phyloP scores from a whole-genome alignment of 495 filamentous ascomycete species.

The Ramalina peruviana region DNA sequence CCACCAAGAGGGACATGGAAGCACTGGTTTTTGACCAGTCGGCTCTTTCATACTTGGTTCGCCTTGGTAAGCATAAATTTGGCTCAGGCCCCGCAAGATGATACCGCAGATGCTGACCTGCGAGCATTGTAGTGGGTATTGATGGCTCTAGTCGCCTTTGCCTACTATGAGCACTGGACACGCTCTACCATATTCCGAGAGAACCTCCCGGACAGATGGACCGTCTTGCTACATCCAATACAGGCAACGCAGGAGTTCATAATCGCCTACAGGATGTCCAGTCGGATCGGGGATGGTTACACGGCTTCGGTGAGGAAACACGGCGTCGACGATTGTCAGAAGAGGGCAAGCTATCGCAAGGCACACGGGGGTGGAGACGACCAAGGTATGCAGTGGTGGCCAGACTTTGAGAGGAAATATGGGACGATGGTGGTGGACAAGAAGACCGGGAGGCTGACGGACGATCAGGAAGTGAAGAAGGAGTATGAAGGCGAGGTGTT shows the following conservation, averaged over 20 bases:
- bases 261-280: slow-evolving; percentile 57
- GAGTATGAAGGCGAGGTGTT: slow-evolving; percentile 11
- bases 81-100: background rate
- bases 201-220: slow-evolving; percentile 32
- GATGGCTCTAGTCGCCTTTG: slow-evolving; percentile 47
- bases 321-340: slow-evolving; percentile 63
- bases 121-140: slow-evolving; percentile 44
- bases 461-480: slow-evolving; percentile 5
- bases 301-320: slow-evolving; percentile 51
- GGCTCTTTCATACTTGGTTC: slow-evolving; percentile 62
- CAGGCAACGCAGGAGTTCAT: slow-evolving; percentile 38
- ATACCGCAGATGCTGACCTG: background rate
- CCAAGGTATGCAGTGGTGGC: slow-evolving; percentile 32
- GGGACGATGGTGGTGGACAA: slow-evolving; percentile 20
- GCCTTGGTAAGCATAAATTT: slow-evolving; percentile 44
- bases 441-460: slow-evolving; percentile 20
- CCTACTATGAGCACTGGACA: slow-evolving; percentile 57
- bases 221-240: slow-evolving; percentile 40
- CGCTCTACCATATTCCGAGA: slow-evolving; percentile 50
- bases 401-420: slow-evolving; percentile 8
- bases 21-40: slow-evolving; percentile 60
- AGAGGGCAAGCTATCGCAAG: slow-evolving; percentile 63
- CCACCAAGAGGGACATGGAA: slow-evolving; percentile 60
- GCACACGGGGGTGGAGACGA: slow-evolving; percentile 50
- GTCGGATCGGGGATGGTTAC: slow-evolving; percentile 44